Evolutionary conservation across 208 protist species (phyloP), one percentile per base, ranked within the genome.

Genomic region (Acanthamoeba royreba): DNA sequence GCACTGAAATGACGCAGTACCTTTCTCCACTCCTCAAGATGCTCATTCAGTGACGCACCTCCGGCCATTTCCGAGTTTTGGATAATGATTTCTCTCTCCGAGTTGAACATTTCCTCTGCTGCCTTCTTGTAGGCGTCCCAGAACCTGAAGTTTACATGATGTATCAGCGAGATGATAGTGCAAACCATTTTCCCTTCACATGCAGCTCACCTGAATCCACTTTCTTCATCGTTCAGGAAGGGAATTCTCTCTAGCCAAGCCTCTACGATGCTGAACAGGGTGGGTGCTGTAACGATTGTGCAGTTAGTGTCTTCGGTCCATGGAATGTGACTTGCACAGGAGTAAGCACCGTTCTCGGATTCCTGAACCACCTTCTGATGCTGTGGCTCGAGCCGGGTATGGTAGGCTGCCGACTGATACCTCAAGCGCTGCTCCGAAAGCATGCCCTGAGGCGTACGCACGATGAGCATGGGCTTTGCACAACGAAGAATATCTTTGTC

Each of bases 231-330:
- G 28, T n/a, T 38, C 43, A 87, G 33, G 40, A 95, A 95, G n/a
- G 95, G 95, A 22, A 94, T 96, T 28, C 95, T 58, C 77, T 96
- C 96, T 3, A 97, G 89, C 96, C 95, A 97, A 33, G 79, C 85
- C 61, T 94, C 87, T 1, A 97, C 94, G 11, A 96, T 45, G 19
- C 55, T 31, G 28, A 97, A 55, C 9, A 97, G 74, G 9, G 93
- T 95, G 0, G 28, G 55, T 25, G 93, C 47, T 31, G 33, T 46
- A 95, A 87, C 3, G 94, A 93, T 31, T 2, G 2, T 96, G 53
- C 25, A 40, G 15, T 19, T 94, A 31, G 35, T 8, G 17, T n/a
- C n/a, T n/a, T n/a, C n/a, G 72, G 72, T 38, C 7, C 8, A 28
- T 22, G 28, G 5, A 43, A 66, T 31, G 52, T 97, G 83, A 1